Conservation (phyloP, 352 stramenopile species). For the Plasmopara muralis region DNA sequence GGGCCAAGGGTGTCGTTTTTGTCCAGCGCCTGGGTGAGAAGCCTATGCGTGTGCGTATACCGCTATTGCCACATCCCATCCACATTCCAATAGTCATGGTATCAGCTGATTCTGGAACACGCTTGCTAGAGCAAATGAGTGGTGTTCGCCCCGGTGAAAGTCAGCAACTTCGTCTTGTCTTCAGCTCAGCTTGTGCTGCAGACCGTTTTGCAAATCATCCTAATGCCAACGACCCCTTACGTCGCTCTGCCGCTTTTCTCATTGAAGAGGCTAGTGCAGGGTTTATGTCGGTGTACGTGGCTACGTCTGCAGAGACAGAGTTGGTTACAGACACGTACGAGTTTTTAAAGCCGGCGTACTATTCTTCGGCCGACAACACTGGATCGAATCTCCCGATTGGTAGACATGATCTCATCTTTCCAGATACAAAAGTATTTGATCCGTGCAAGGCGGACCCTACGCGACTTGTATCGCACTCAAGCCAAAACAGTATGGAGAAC, state of each 20-base stretch:
- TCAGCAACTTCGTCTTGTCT: slow-evolving; percentile 49
- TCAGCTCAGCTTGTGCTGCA: slow-evolving; percentile 35
- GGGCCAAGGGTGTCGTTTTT: slow-evolving; percentile 54
- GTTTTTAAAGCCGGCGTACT: slow-evolving; percentile 28
- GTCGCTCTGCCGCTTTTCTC: slow-evolving; percentile 31
- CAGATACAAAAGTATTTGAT: slow-evolving; percentile 21
- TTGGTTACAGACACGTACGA: slow-evolving; percentile 35
- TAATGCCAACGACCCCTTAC: slow-evolving; percentile 27
- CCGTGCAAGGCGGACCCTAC: slow-evolving; percentile 29
- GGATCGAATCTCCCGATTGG: slow-evolving; percentile 34
- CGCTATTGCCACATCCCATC: slow-evolving; percentile 36
- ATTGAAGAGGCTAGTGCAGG: slow-evolving; percentile 38
- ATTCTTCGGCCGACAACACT: slow-evolving; percentile 12
- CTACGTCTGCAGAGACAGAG: slow-evolving; percentile 26
- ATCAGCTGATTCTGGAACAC: slow-evolving; percentile 46
- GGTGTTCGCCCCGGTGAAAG: slow-evolving; percentile 22
- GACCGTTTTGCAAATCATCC: slow-evolving; percentile 45
- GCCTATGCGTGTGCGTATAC: slow-evolving; percentile 43
- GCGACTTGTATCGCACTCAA: slow-evolving; percentile 16
- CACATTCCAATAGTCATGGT: slow-evolving; percentile 60
- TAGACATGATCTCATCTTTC: slow-evolving; percentile 33
- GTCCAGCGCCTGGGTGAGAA: slow-evolving; percentile 50
- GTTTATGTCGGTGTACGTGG: slow-evolving; percentile 48
- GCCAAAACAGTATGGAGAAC: slow-evolving; percentile 11
- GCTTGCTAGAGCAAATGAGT: slow-evolving; percentile 35